These are phyloP conservation scores for Phytophthora citricola DNA, from an alignment of 352 stramenopile species.

Conservation along the genomic window DNA sequence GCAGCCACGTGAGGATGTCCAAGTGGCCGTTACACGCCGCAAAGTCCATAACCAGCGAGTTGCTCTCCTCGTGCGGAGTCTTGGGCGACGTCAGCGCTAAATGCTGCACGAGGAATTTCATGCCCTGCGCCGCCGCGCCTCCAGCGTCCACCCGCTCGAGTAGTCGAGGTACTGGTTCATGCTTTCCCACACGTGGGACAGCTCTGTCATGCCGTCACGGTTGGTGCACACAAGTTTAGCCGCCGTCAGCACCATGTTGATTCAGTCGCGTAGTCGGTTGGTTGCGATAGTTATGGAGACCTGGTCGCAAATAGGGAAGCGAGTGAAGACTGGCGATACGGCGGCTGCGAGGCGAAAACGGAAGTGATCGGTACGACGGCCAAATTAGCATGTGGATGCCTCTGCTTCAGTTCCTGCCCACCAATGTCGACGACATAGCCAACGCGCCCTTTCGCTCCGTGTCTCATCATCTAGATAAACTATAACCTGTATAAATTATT, in stretches of 20 bases:
- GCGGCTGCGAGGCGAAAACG: slow-evolving; percentile 27
- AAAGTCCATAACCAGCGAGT: slow-evolving; percentile 79
- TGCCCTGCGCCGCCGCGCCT: slow-evolving; percentile 61
- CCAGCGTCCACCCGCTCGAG: slow-evolving; percentile 65
- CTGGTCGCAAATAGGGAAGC: slow-evolving; percentile 9
- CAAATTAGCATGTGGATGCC: slow-evolving; percentile 4
- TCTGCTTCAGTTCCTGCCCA: slow-evolving; percentile 3
- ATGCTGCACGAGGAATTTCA: slow-evolving; percentile 77
- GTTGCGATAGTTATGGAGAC: background rate
- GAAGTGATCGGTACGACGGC: slow-evolving; percentile 12
- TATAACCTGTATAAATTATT: too few relatives aligned
- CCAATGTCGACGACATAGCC: slow-evolving; percentile 4
- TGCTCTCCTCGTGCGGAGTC: slow-evolving; percentile 32
- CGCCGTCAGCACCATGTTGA: slow-evolving; percentile 61
- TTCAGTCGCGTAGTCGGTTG: slow-evolving; percentile 18
- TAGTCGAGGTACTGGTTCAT: slow-evolving; percentile 63
- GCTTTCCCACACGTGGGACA: slow-evolving; percentile 61
- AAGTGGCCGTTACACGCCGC: slow-evolving; percentile 69
- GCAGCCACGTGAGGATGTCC: slow-evolving; percentile 70
- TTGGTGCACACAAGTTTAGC: slow-evolving; percentile 53
- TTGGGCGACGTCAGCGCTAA: slow-evolving; percentile 46
- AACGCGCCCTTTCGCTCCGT: slow-evolving; percentile 8
- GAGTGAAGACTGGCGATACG: slow-evolving; percentile 15
- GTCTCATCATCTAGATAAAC: background rate
- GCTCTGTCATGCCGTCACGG: slow-evolving; percentile 52